These are phyloP conservation scores for Mycena galericulata DNA, from an alignment of 768 basidiomycete species.

Conservation along the genomic window DNA sequence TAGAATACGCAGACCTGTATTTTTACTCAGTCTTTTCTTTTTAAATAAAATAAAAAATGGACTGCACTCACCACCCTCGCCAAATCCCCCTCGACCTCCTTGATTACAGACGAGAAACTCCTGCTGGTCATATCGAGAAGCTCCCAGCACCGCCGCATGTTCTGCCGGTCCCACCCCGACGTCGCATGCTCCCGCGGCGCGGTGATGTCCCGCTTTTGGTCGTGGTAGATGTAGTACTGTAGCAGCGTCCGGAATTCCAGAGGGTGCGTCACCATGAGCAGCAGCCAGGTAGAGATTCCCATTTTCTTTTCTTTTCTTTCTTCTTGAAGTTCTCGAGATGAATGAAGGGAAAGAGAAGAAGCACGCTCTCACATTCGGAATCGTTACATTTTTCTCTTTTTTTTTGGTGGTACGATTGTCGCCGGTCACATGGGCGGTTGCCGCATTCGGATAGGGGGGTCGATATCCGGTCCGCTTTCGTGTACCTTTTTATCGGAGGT, in stretches of 20 bases:
- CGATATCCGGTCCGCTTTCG: no score
- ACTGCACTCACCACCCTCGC: constrained; percentile 94
- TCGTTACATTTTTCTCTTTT: not conserved
- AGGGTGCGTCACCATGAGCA: constrained; percentile 81
- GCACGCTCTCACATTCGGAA: no score
- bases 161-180: constrained; percentile 87
- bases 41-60: not conserved
- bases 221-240: constrained; percentile 87
- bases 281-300: constrained; percentile 71
- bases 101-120: constrained; percentile 93
- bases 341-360: no score
- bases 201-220: constrained; percentile 86
- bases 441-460: not conserved
- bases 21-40: not conserved
- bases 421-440: not conserved
- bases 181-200: constrained; percentile 76
- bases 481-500: no score
- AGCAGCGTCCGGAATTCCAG: constrained; percentile 85
- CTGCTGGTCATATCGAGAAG: constrained; percentile 91
- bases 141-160: constrained; percentile 92
- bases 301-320: constrained; percentile 56
- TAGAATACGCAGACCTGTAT: constrained; percentile 93
- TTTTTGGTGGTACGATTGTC: constrained; percentile 14
- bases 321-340: no score
- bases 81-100: constrained; percentile 95